Base-by-base conservation (phyloP, 1,284 basidiomycete genomes). In the Blastosporella zonata region DNA sequence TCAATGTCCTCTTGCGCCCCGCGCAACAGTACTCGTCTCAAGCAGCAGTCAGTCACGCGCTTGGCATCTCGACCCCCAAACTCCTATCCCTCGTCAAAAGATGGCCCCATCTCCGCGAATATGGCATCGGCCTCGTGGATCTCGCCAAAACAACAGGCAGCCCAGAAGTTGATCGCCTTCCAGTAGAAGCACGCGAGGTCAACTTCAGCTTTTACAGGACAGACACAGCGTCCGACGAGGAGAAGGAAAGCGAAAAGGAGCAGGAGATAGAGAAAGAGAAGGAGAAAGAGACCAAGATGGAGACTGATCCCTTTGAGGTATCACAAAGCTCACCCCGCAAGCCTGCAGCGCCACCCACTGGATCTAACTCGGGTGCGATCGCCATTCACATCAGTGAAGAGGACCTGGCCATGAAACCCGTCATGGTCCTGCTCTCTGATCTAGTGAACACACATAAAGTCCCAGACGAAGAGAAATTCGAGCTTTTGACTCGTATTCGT, bases 11-110 rank as follows among this genome's bases (percentile, higher is more conserved):
- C 35, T 79, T 97, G 27, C 87, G 96, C 21, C 94, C 95, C 1
- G 87, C 94, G 5, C 95, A 98, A 63, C 94, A 97, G 65, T 97
- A 97, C 66, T 92, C 90, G 12, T 81, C 85, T 2, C 88, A 91
- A 60, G 84, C 87, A 9, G 79, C 86, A 13, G 84, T 90, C 37
- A 82, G 85, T 18, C 82, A 87, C 59, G 84, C 87, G 0, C 75
- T 90, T 36, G 87, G 78, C 65, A 87, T 91, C 41, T 88, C 85
- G 38, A 82, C 88, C 20, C 74, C 85, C 45, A 83, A 84, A 58
- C 68, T 92, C 42, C 77, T 82, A 56, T 81, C 84, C 50, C 73
- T 91, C 54, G 78, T 81, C 27, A 87, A 84, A 59, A 77, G 82
- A 50, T 90, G 86, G 85, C 80, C 86, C 6, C 79, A 82, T 60